Percentiles rank a stretch among this genome's conserved stretches.
phyloP scores from a whole-genome alignment of 2,329 filamentous ascomycete genomes.

The Colletotrichum siamense region DNA sequence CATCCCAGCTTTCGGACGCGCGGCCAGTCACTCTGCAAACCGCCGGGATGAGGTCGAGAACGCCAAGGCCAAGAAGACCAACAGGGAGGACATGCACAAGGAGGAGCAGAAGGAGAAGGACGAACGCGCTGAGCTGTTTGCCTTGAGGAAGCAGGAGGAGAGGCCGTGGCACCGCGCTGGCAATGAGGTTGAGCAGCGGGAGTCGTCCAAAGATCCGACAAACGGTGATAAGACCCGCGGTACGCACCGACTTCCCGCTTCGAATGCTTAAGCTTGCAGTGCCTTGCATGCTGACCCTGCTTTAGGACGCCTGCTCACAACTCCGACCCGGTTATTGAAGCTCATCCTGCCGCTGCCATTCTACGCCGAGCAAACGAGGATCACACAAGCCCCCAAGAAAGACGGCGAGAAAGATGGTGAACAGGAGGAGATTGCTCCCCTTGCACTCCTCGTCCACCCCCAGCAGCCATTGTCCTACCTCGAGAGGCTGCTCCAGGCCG shows the following conservation, averaged over 20 bases:
- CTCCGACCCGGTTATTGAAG: slow-evolving; percentile 80
- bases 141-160: slow-evolving; percentile 61
- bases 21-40: not conserved
- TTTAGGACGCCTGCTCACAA: slow-evolving; percentile 77
- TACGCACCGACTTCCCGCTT: slow-evolving; percentile 7
- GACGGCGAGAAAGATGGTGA: slow-evolving; percentile 26
- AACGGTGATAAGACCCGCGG: slow-evolving; percentile 35
- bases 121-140: slow-evolving; percentile 41
- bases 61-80: slow-evolving; percentile 32
- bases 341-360: slow-evolving; percentile 75
- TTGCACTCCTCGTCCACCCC: slow-evolving; percentile 85
- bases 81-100: slow-evolving; percentile 16
- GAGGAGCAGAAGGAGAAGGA: slow-evolving; percentile 35
- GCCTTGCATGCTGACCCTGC: not conserved
- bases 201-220: slow-evolving; percentile 30
- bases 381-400: slow-evolving; percentile 12
- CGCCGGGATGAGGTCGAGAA: slow-evolving; percentile 9
- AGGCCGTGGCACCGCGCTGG: slow-evolving; percentile 72
- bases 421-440: slow-evolving; percentile 69
- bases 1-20: not conserved
- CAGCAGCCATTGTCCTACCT: slow-evolving; percentile 92
- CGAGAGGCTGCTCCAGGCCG: slow-evolving; percentile 86
- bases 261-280: not conserved
- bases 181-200: slow-evolving; percentile 48
- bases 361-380: slow-evolving; percentile 13